Base-by-base conservation (phyloP, 2,329 filamentous ascomycete species). In the Alternaria arborescens region DNA sequence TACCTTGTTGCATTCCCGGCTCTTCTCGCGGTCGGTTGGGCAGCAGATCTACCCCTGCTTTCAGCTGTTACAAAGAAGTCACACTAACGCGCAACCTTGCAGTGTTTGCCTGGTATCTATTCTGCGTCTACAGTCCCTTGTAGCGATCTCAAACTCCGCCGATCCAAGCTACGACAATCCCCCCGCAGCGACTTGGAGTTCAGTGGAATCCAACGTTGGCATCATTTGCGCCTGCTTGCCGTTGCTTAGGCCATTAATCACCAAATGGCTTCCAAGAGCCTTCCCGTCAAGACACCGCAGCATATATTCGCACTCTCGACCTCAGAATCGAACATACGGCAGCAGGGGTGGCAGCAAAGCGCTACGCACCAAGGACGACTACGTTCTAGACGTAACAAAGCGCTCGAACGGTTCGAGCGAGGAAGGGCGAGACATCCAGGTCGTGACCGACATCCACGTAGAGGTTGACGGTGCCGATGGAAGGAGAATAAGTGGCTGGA, bases 61-160 rank as follows among this genome's bases (percentile, higher is more conserved):
- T 48, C 22, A 28, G 32, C 20, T 28, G 14, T 42, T 30, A 28
- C 24, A 38, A 36, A 52, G 40, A 32, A 32, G n/a, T 22, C 6
- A 30, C 7, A 30, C 61, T 68, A 59, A 65, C 55, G 20, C 12
- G 8, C 34, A 1, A 30, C 40, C 7, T 20, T 40, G 26, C 56
- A 78, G 76, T 61, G 75, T 77, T 28, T 77, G 75, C 61, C 53
- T 78, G 30, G 72, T 77, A 2, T 77, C 74, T 1, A 75, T 77
- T 24, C 66, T 78, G 3, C 73, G 76, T 20, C 64, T 78, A 18
- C 70, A 75, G 38, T 71, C 74, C 14, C 72, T 78, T 18, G 65
- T 74, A 20, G 66, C 70, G 7, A 75, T 76, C 18, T 76, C 70
- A 20, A 73, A 76, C 57, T 71, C 67, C 8, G 38, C 6, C 2